phyloP scores from a whole-genome alignment of 352 stramenopile species.

The Sclerospora graminicola region DNA sequence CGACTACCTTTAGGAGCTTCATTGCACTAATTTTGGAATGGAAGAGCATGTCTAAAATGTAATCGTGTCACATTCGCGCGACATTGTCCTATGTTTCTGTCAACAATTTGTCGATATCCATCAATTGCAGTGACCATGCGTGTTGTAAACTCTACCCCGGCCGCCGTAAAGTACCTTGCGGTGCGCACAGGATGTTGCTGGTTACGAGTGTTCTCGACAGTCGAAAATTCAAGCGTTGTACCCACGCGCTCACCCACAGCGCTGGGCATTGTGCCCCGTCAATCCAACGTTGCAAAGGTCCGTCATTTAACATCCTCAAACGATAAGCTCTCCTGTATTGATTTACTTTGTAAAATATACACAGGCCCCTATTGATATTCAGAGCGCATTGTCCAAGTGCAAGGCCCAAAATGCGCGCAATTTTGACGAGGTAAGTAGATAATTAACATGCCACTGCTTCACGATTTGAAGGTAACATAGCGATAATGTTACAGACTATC shows the following conservation, averaged over 20 bases:
- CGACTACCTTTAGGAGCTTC: not conserved
- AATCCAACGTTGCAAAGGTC: slow-evolving; percentile 41
- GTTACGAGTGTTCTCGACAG: slow-evolving; percentile 35
- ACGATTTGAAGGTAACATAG: not conserved
- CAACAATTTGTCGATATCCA: slow-evolving; percentile 4
- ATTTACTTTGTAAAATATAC: not conserved
- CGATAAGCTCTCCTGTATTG: too few species aligned
- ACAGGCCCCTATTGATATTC: slow-evolving; percentile 50
- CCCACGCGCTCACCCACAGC: slow-evolving; percentile 46
- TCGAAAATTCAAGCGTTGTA: slow-evolving; percentile 10
- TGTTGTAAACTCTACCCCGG: slow-evolving; percentile 27
- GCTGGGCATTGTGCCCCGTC: slow-evolving; percentile 53
- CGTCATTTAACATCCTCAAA: too few species aligned
- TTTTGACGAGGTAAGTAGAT: slow-evolving; percentile 66
- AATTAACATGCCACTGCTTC: too few species aligned
- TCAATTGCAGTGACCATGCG: slow-evolving; percentile 34
- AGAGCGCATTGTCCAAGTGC: slow-evolving; percentile 41
- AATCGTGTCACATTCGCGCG: slow-evolving; percentile 3
- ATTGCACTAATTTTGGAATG: too few species aligned
- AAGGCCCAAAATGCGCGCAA: slow-evolving; percentile 59
- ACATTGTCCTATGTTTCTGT: not conserved
- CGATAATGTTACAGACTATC: slow-evolving; percentile 38
- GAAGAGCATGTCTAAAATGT: too few species aligned
- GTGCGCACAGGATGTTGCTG: slow-evolving; percentile 28
- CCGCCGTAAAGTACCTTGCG: slow-evolving; percentile 19